phyloP scores from a whole-genome alignment of 352 stramenopile genomes.

The Peronospora destructor region DNA sequence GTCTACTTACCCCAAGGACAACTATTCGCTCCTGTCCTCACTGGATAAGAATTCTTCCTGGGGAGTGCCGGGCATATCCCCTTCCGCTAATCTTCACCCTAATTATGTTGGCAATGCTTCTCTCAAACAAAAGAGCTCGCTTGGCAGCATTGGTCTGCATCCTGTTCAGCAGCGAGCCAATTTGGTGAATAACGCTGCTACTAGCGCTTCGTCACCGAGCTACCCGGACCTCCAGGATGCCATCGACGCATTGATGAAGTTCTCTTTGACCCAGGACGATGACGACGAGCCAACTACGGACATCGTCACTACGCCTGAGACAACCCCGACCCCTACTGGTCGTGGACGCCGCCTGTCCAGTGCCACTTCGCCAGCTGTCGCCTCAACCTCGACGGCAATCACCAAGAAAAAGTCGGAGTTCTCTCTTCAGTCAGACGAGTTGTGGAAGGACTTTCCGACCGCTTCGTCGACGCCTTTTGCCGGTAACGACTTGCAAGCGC shows the following conservation, averaged over 20 bases:
- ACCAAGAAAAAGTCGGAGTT: constrained; percentile 45
- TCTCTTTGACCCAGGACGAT: constrained; percentile 55
- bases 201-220: constrained; percentile 30
- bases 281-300: constrained; percentile 34
- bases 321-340: constrained; percentile 4
- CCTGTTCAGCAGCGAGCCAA: constrained; percentile 24
- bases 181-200: constrained; percentile 19
- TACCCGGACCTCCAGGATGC: constrained; percentile 81
- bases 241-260: constrained; percentile 85
- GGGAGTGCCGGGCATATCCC: constrained; percentile 20
- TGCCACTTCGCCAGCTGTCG: constrained; percentile 21
- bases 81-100: constrained; percentile 28
- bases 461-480: constrained; percentile 22
- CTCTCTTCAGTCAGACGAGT: constrained; percentile 51
- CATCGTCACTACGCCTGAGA: constrained; percentile 26
- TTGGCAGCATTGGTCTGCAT: constrained; percentile 32
- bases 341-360: constrained; percentile 11
- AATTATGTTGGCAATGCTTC: constrained; percentile 42
- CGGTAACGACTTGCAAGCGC: constrained; percentile 36
- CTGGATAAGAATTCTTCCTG: constrained; percentile 54
- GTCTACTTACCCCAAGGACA: constrained; percentile 49
- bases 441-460: constrained; percentile 76
- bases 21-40: constrained; percentile 57
- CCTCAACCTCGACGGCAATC: constrained; percentile 8
- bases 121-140: constrained; percentile 28